Base-by-base conservation (phyloP, 2,329 filamentous ascomycete genomes). In the Rhexocercosporidium sp. region DNA sequence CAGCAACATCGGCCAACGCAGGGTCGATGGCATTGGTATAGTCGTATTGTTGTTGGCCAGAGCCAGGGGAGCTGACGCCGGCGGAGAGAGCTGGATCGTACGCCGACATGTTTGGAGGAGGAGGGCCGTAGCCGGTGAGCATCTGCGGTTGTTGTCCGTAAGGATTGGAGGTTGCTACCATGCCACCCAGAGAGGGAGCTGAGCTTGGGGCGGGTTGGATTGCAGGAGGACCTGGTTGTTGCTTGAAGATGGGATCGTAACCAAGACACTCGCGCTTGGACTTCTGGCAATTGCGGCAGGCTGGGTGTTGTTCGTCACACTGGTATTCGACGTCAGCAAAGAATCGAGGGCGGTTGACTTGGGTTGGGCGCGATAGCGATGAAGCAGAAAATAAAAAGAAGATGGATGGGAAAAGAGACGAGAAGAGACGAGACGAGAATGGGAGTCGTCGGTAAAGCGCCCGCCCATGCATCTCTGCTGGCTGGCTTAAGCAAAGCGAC, bases 271-370 rank as follows among this genome's bases (percentile, higher is more conserved):
- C 92, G 76, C 92, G 92, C 81, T 95, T 96, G 73, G 91, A 94
- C 79, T 96, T 96, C 77, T 91, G 90, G 82, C 92, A 96, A 77
- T 96, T 93, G 81, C 93, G 90, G 84, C 96, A 99, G 68, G 91
- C 90, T 25, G 96, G 96, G 80, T 97, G 94, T 69, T 89, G 90
- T 84, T 99, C 96, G 87, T 98, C 96, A 82, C 96, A 99, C 96
- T 97, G 79, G 73, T 73, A 68, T 70, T 70, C 68, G 72, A 64
- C n/a, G 73, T 71, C 66, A 74, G 70, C 60, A 66, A 34, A 37
- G 18, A 62, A 54, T 61, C 51, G 66, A 68, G 57, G 29, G 29
- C 3, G 22, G 25, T n/a, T n/a, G n/a, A n/a, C n/a, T n/a, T n/a
- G n/a, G n/a, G n/a, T n/a, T n/a, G n/a, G n/a, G n/a, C n/a, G n/a